Base-by-base conservation (phyloP, 139 green algal species). In the Chlamydomonas sp. region DNA sequence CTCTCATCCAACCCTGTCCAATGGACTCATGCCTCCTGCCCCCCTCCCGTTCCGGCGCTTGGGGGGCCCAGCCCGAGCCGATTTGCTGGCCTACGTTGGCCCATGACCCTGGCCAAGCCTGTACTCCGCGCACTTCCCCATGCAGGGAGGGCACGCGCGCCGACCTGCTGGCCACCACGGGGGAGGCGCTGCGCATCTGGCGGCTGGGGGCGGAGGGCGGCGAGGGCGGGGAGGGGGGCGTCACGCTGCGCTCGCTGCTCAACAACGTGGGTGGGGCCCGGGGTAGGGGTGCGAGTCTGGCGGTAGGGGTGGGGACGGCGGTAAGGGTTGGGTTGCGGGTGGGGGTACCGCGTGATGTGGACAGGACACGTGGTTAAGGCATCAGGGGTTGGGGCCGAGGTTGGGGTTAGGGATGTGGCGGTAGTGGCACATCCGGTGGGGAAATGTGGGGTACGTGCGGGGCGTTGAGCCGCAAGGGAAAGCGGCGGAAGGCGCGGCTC, bases 151-250 rank as follows among this genome's bases (percentile, higher is more conserved):
- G 84, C 81, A 93, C 77, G 9, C 87, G 90, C 2, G 93, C 95
- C 1, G 98, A 99, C 90, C 92, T 99, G 63, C 85, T 99, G 66
- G 98, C 98, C 14, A 98, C 96, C 16, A 97, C 95, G 4, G 96
- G 95, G 9, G 98, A 99, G 88, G 97, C 94, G 89, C 90, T 99
- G 80, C 92, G 98, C 15, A 90, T 99, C 0, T 99, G 98, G 98
- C 88, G 93, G 9, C 77, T 99, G 1, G 79, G 84, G 2, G 93
- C 97, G 0, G 95, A 95, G 61, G 82, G 68, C 61, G 60, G 3
- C 12, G 69, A 20, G 58, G 68, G 62, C 18, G 78, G 60, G 75
- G 18, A 3, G 57, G 57, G 83, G 49, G 94, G 95, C 0, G 94
- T 98, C 16, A 67, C 87, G 63, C 91, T 99, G 72, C 93, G 97